Evolutionary conservation across 129 eudicot species (phyloP).

Genomic region (Flaveria bidentis): DNA sequence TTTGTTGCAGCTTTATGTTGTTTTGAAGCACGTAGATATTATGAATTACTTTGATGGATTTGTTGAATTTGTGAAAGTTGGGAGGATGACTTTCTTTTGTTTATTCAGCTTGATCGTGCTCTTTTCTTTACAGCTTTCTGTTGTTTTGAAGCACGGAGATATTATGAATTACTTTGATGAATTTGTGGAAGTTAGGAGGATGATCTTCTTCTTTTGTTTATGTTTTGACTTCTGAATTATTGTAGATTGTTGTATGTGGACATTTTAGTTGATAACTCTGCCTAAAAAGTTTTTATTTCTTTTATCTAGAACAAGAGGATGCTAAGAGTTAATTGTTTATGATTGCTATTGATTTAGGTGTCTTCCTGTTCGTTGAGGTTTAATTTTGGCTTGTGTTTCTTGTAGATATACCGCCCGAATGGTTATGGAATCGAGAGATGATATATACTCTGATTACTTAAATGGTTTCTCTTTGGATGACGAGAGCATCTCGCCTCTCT

Average conservation of each 20-base stretch:
- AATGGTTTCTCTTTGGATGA: slow-evolving; percentile 45
- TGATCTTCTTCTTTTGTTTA: neutral
- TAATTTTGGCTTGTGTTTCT: slow-evolving; percentile 4
- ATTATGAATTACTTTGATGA: slow-evolving; percentile 3
- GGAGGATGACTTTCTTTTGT: neutral
- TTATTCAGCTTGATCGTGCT: neutral
- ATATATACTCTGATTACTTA: slow-evolving; percentile 36
- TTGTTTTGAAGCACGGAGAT: neutral
- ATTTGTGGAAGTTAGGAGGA: neutral
- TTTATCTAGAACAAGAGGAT: slow-evolving; percentile 17
- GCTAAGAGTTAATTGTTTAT: neutral
- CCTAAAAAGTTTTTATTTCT: neutral
- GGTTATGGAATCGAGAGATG: slow-evolving; percentile 60
- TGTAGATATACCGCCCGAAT: slow-evolving; percentile 16
- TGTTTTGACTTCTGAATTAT: neutral
- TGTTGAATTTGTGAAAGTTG: neutral
- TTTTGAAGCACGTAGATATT: neutral
- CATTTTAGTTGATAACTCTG: neutral
- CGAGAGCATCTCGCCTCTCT: slow-evolving; percentile 36
- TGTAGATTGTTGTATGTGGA: slow-evolving; percentile 8
- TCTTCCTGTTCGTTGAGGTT: slow-evolving; percentile 18
- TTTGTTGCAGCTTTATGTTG: slow-evolving; percentile 1
- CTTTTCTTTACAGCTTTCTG: neutral
- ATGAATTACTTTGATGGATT: slow-evolving; percentile 9
- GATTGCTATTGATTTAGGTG: slow-evolving; percentile 3